Evolutionary conservation across 169 alveolate species (phyloP).

Genomic region (Plasmodium adleri): DNA sequence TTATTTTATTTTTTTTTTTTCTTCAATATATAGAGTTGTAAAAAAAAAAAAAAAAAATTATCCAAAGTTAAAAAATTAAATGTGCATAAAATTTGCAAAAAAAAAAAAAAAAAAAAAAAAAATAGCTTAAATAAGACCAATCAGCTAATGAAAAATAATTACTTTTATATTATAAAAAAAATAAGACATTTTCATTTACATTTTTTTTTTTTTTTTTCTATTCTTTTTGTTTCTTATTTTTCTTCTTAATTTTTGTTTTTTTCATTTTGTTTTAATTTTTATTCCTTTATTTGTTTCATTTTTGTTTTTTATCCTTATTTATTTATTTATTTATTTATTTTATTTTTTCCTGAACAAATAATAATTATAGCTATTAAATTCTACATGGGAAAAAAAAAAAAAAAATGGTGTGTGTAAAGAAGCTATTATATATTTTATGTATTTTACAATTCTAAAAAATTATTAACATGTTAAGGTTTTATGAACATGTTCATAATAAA

Average conservation of each 20-base stretch:
- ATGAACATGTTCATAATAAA: slow-evolving; percentile 31
- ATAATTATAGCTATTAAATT: slow-evolving; percentile 42
- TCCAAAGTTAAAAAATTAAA: too few species aligned
- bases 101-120: too few species aligned
- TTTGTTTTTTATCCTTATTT: neutral
- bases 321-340: slow-evolving; percentile 15
- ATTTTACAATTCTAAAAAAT: slow-evolving; percentile 20
- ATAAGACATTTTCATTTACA: too few species aligned
- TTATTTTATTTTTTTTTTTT: too few species aligned
- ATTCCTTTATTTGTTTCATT: neutral
- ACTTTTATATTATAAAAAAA: too few species aligned
- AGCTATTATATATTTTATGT: slow-evolving; percentile 14
- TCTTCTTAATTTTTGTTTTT: neutral
- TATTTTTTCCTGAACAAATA: slow-evolving; percentile 58
- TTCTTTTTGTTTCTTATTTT: neutral
- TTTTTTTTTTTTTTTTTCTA: neutral
- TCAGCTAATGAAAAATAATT: too few species aligned
- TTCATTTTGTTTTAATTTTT: slow-evolving; percentile 4
- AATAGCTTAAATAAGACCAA: too few species aligned
- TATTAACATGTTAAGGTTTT: slow-evolving; percentile 24
- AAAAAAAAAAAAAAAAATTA: too few species aligned
- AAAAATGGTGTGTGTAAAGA: slow-evolving; percentile 42
- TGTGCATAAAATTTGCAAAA: too few species aligned
- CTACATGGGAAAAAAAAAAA: slow-evolving; percentile 35
- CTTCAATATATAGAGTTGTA: too few species aligned